Evolutionary conservation across 495 filamentous ascomycete species (phyloP), one percentile per base, ranked within the genome.

Genomic region (Neurospora pannonica): DNA sequence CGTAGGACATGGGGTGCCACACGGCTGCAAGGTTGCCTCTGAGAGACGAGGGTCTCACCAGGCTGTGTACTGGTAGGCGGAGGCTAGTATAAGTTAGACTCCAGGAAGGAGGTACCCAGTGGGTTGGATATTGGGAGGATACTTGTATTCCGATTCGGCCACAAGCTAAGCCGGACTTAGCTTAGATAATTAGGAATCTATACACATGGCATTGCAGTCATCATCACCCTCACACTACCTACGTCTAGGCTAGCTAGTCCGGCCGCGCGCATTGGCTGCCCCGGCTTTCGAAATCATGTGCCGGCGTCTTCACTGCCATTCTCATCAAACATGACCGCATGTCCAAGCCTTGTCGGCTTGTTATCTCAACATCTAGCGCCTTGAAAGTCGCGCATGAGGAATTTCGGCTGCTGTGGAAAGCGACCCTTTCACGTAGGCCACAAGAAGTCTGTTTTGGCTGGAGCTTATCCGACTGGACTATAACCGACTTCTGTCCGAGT

Each of bases 21-120:
- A 73, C 75, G 72, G 75, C 72, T 73, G 70, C 70, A 71, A 74
- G 72, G 75, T 75, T 75, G 75, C 75, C 73, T 77, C 75, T 40
- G 1, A 62, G 15, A 28, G 28, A 67, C 28, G 28, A 67, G 43
- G 73, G 70, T 77, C 62, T 75, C 75, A 71, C 73, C 75, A 69
- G 75, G 73, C 75, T 75, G 75, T 76, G 75, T 67, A 31, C 69
- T 71, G 19, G 60, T 62, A 69, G 71, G 69, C 70, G 60, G 67
- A 71, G 69, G 38, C 70, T n/a, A n/a, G n/a, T n/a, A n/a, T n/a
- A n/a, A n/a, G n/a, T n/a, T n/a, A n/a, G n/a, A n/a, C n/a, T n/a
- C n/a, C n/a, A n/a, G n/a, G n/a, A n/a, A n/a, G n/a, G n/a, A n/a
- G n/a, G n/a, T n/a, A n/a, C n/a, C n/a, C n/a, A n/a, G n/a, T n/a